phyloP scores from a whole-genome alignment of 768 basidiomycete genomes.

The Galerina marginata region DNA sequence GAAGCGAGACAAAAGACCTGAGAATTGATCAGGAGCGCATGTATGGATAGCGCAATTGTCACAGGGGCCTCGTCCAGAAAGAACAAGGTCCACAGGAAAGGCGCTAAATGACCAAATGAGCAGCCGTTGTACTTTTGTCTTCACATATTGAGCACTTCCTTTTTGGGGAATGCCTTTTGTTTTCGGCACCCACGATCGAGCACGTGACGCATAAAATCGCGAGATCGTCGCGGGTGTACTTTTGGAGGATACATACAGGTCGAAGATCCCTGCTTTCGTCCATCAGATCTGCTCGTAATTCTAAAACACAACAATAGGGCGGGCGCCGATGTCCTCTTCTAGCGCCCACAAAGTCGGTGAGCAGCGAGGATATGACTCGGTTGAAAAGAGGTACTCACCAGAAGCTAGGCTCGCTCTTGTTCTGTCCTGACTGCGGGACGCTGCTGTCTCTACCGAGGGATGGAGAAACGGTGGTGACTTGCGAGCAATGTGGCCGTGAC shows the following conservation, averaged over 20 bases:
- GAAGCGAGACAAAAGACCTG: conserved; percentile 27
- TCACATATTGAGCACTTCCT: conserved; percentile 2
- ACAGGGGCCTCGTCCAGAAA: neutral
- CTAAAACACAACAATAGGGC: neutral
- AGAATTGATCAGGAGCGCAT: conserved; percentile 1
- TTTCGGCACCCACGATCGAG: conserved; percentile 3
- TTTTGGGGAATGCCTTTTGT: conserved; percentile 22
- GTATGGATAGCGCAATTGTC: conserved; percentile 14
- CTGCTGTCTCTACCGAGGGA: conserved; percentile 82
- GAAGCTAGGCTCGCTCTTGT: conserved; percentile 81
- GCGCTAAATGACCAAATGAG: conserved; percentile 2
- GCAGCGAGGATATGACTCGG: conserved; percentile 5
- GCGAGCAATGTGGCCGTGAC: conserved; percentile 86
- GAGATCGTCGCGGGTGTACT: neutral
- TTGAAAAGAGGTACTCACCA: conserved; percentile 6
- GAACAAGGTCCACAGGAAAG: conserved; percentile 9
- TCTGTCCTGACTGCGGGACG: conserved; percentile 94
- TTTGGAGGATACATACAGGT: neutral
- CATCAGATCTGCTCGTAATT: neutral
- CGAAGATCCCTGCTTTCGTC: neutral
- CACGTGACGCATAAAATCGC: conserved; percentile 20
- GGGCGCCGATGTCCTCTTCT: conserved; percentile 8
- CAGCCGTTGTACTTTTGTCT: conserved; percentile 17
- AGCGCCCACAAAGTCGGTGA: conserved; percentile 46
- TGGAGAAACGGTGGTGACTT: conserved; percentile 73